phyloP scores from a whole-genome alignment of 2,329 filamentous ascomycete genomes.

The Xylaria multiplex region DNA sequence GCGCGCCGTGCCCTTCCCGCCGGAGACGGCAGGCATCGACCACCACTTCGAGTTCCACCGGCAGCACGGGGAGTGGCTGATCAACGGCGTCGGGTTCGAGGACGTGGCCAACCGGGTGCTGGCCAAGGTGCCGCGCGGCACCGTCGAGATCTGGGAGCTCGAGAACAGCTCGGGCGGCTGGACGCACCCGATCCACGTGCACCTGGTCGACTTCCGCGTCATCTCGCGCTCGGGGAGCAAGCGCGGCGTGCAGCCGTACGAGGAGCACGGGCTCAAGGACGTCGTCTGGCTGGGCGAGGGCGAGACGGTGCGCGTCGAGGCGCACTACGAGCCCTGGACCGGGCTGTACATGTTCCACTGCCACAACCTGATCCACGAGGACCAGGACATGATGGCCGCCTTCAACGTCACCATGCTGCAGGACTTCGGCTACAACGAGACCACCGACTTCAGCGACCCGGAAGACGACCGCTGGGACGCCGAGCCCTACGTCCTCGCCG shows the following conservation, averaged over 20 bases:
- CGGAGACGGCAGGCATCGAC: conserved; percentile 51
- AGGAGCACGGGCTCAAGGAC: conserved; percentile 65
- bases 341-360: conserved; percentile 63
- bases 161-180: conserved; percentile 61
- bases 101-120: conserved; percentile 60
- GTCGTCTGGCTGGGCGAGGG: conserved; percentile 64
- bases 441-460: conserved; percentile 51
- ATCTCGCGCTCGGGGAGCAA: conserved; percentile 57
- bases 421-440: conserved; percentile 54
- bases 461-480: conserved; percentile 53
- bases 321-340: conserved; percentile 63
- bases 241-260: conserved; percentile 60
- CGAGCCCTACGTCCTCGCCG: conserved; percentile 42
- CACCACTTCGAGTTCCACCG: conserved; percentile 59
- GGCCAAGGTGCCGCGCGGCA: conserved; percentile 58
- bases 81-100: conserved; percentile 60
- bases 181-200: conserved; percentile 66
- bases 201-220: conserved; percentile 68
- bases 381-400: conserved; percentile 59
- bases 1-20: conserved; percentile 53
- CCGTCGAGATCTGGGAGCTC: conserved; percentile 61
- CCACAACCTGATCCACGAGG: conserved; percentile 59
- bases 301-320: conserved; percentile 62
- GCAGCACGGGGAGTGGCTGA: conserved; percentile 58
- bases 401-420: conserved; percentile 55